These are phyloP conservation scores for Helianthus tuberosus DNA, from an alignment of 129 eudicot species.

Conservation along the genomic window DNA sequence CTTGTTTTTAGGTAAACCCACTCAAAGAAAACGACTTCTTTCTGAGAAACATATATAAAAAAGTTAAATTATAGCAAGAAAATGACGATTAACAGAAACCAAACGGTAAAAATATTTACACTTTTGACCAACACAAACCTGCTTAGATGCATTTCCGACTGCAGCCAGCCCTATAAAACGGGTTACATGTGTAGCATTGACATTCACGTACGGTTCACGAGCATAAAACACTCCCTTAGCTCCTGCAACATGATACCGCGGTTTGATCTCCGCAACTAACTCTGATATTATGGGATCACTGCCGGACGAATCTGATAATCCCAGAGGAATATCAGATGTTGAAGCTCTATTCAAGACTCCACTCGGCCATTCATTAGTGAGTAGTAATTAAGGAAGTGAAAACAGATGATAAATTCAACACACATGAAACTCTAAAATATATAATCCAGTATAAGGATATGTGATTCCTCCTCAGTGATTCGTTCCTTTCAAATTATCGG, in stretches of 20 bases:
- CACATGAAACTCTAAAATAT: background rate
- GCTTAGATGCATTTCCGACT: slow-evolving; percentile 89
- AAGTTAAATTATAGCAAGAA: slow-evolving; percentile 14
- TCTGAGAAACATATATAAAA: slow-evolving; percentile 56
- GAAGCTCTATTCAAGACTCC: slow-evolving; percentile 73
- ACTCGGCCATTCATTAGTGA: slow-evolving; percentile 96
- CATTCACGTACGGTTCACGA: slow-evolving; percentile 84
- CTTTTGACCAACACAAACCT: slow-evolving; percentile 48
- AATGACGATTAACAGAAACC: slow-evolving; percentile 2
- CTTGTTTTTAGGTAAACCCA: slow-evolving; percentile 71
- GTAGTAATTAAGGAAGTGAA: slow-evolving; percentile 53
- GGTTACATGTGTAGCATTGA: slow-evolving; percentile 77
- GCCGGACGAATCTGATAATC: slow-evolving; percentile 60
- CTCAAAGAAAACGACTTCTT: slow-evolving; percentile 85
- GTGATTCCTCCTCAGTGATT: too few relatives aligned
- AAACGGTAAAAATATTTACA: slow-evolving; percentile 1
- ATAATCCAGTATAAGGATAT: too few relatives aligned
- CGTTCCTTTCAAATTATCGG: too few relatives aligned
- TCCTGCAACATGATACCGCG: slow-evolving; percentile 98
- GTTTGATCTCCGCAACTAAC: slow-evolving; percentile 88
- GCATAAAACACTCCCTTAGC: slow-evolving; percentile 69
- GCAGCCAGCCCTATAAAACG: slow-evolving; percentile 92
- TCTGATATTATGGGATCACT: slow-evolving; percentile 73
- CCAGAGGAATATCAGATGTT: slow-evolving; percentile 60
- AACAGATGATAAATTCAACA: background rate